Conservation (phyloP, 2,329 filamentous ascomycete genomes). For the Penicillium sp. region DNA sequence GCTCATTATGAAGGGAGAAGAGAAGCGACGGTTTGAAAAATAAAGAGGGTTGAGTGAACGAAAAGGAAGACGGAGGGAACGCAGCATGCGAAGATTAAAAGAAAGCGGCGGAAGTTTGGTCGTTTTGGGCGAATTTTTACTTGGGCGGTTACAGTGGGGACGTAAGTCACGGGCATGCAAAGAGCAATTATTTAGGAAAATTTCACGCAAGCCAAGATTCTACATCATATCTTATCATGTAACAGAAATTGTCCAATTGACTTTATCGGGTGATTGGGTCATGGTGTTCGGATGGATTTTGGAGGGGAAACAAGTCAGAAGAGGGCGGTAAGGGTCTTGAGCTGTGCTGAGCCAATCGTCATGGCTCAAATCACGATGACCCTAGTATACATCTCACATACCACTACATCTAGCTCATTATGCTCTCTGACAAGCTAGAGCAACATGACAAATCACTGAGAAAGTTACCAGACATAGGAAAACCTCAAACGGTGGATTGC, state of each 20-base stretch:
- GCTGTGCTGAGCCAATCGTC: not conserved
- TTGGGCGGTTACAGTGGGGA: slow-evolving; percentile 19
- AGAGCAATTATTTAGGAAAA: not conserved
- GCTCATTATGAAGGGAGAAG: slow-evolving; percentile 55
- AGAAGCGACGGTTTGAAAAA: slow-evolving; percentile 7
- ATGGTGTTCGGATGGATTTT: not conserved
- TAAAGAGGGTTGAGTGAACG: slow-evolving; percentile 12
- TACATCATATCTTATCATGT: not conserved
- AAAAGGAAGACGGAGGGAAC: slow-evolving; percentile 19
- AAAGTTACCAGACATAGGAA: slow-evolving; percentile 11
- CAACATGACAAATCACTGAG: not conserved
- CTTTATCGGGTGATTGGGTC: not conserved
- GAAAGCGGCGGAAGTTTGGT: slow-evolving; percentile 26
- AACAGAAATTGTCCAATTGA: slow-evolving; percentile 2
- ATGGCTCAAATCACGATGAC: slow-evolving; percentile 2
- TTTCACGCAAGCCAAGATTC: not conserved
- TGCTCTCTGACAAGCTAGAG: not conserved
- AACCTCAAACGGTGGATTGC: slow-evolving; percentile 30
- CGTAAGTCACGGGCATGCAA: slow-evolving; percentile 1
- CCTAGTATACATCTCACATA: not conserved
- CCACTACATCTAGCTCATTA: not conserved
- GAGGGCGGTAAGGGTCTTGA: not conserved
- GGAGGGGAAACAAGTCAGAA: not conserved
- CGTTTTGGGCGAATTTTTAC: slow-evolving; percentile 22
- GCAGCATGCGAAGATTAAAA: slow-evolving; percentile 25